Percentiles rank a stretch among this genome's conserved stretches.
These are phyloP conservation scores for Cairneyella variabilis DNA, from an alignment of 495 filamentous ascomycete genomes.

Conservation along the genomic window DNA sequence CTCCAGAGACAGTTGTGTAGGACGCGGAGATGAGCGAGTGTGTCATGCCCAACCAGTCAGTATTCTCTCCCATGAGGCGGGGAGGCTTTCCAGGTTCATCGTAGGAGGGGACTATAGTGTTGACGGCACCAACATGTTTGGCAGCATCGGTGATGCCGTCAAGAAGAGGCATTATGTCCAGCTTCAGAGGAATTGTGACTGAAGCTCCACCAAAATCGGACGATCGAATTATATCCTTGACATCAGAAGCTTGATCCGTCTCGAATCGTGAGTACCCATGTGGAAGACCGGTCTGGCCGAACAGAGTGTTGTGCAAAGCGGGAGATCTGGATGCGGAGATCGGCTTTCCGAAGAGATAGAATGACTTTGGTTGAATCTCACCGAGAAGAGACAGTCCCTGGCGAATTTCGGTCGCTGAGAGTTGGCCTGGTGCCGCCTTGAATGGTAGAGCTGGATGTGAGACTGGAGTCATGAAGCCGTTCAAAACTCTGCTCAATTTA, in stretches of 20 bases:
- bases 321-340: slow-evolving; percentile 78
- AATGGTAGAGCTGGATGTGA: slow-evolving; percentile 84
- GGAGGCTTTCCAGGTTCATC: slow-evolving; percentile 31
- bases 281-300: slow-evolving; percentile 73
- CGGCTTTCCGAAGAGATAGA: slow-evolving; percentile 85
- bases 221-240: slow-evolving; percentile 63
- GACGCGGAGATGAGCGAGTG: slow-evolving; percentile 62
- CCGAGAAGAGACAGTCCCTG: slow-evolving; percentile 73
- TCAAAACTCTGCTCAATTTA: slow-evolving; percentile 85
- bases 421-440: slow-evolving; percentile 92
- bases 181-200: slow-evolving; percentile 92
- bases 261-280: slow-evolving; percentile 82
- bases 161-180: slow-evolving; percentile 77
- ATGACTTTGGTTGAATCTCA: slow-evolving; percentile 69
- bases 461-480: slow-evolving; percentile 92
- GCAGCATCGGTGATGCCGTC: slow-evolving; percentile 79
- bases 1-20: slow-evolving; percentile 13
- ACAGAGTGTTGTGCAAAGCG: slow-evolving; percentile 84
- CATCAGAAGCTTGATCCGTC: slow-evolving; percentile 61
- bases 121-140: slow-evolving; percentile 84
- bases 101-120: slow-evolving; percentile 72
- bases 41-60: slow-evolving; percentile 93
- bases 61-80: slow-evolving; percentile 80
- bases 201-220: slow-evolving; percentile 86
- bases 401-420: slow-evolving; percentile 88